These are phyloP conservation scores for Aspergillus terreus DNA, from an alignment of 2,329 filamentous ascomycete species.

Conservation along the genomic window DNA sequence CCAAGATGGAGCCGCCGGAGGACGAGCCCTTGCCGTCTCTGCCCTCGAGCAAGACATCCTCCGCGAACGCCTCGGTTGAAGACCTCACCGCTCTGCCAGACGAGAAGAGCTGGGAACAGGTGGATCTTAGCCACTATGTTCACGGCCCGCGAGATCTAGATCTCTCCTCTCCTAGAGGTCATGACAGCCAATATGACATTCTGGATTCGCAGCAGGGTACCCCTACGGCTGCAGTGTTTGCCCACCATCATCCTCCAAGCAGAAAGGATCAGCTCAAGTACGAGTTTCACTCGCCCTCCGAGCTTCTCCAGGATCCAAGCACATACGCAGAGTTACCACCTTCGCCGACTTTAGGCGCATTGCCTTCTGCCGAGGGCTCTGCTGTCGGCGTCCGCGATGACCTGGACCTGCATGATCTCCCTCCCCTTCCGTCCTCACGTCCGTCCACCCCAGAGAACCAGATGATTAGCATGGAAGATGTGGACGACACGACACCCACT, in stretches of 20 bases:
- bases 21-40: conserved; percentile 47
- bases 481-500: not conserved
- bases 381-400: conserved; percentile 22
- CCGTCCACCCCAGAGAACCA: conserved; percentile 17
- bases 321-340: conserved; percentile 21
- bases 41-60: conserved; percentile 50
- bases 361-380: conserved; percentile 32
- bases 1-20: conserved; percentile 36
- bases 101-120: conserved; percentile 29
- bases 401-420: conserved; percentile 15
- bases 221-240: conserved; percentile 58
- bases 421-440: conserved; percentile 13
- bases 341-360: conserved; percentile 17
- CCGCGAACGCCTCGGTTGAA: conserved; percentile 44
- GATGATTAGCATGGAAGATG: not conserved
- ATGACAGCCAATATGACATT: conserved; percentile 40
- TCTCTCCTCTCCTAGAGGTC: conserved; percentile 31
- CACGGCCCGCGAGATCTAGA: conserved; percentile 19
- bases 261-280: conserved; percentile 41
- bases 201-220: conserved; percentile 65
- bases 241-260: conserved; percentile 18
- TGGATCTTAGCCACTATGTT: conserved; percentile 20
- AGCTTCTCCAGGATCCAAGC: conserved; percentile 40
- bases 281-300: conserved; percentile 46
- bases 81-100: conserved; percentile 31